Conservation (phyloP, 202 grass and related monocot species). For the Dendrocalamus latiflorus region DNA sequence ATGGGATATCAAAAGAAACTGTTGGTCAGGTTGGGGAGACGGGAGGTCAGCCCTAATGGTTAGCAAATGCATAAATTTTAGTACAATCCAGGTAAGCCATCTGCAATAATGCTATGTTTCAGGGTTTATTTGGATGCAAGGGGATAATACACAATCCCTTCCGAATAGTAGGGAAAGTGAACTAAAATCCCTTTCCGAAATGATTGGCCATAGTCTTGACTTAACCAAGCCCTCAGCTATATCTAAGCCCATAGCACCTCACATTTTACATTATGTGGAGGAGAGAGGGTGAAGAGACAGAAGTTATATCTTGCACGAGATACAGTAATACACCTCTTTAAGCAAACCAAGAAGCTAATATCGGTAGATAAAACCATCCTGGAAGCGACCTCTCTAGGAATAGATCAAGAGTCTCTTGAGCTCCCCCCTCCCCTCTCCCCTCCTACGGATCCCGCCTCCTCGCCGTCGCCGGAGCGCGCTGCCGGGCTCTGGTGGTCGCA, state of each 20-base stretch:
- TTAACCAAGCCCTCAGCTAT: background rate
- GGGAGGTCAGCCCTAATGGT: conserved; percentile 43
- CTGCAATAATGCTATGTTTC: background rate
- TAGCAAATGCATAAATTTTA: conserved; percentile 37
- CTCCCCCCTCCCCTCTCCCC: no score
- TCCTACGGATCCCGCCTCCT: no score
- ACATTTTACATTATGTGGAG: background rate
- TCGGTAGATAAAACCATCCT: background rate
- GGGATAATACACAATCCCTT: background rate
- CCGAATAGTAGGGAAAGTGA: background rate
- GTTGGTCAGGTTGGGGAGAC: conserved; percentile 10
- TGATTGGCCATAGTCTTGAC: background rate
- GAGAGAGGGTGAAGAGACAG: background rate
- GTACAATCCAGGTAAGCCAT: background rate
- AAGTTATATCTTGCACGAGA: background rate
- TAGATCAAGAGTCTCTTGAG: no score
- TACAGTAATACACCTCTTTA: background rate
- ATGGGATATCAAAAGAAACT: conserved; percentile 8
- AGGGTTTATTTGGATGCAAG: background rate
- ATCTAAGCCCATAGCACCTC: background rate
- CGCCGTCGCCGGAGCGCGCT: no score
- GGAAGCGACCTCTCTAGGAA: background rate
- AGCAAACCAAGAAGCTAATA: background rate
- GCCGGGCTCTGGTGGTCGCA: no score
- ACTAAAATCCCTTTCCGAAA: background rate